Percentiles rank a stretch among this genome's conserved stretches.
phyloP scores from a whole-genome alignment of 2,329 filamentous ascomycete genomes.

The Arthrobotrys iridis region DNA sequence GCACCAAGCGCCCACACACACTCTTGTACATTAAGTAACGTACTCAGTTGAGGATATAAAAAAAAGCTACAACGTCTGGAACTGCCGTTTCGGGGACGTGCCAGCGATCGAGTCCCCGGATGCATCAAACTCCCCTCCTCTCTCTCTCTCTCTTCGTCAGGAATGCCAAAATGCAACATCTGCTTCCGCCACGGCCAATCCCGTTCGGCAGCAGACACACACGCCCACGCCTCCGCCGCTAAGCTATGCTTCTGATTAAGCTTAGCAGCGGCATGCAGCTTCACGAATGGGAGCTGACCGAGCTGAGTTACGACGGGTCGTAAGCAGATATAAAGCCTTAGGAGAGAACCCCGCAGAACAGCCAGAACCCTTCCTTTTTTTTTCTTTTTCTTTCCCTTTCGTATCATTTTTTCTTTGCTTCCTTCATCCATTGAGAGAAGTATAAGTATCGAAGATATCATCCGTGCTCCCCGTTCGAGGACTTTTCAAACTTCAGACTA shows the following conservation, averaged over 20 bases:
- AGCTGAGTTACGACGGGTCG: background rate
- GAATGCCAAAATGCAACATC: constrained; percentile 21
- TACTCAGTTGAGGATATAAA: too few species aligned
- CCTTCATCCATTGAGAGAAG: background rate
- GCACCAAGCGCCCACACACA: too few species aligned
- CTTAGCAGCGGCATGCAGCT: background rate
- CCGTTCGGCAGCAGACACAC: constrained; percentile 22
- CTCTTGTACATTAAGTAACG: too few species aligned
- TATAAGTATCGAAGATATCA: too few species aligned
- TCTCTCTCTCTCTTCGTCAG: background rate
- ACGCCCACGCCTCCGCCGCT: constrained; percentile 20
- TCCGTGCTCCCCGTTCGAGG: background rate
- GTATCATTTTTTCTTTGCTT: background rate
- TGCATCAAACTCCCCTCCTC: constrained; percentile 24
- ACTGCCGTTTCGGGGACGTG: constrained; percentile 22
- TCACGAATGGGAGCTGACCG: background rate
- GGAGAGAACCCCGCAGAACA: constrained; percentile 13
- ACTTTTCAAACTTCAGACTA: background rate
- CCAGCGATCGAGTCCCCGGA: constrained; percentile 21
- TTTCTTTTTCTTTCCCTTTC: background rate
- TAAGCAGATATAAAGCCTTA: background rate
- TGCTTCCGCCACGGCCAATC: constrained; percentile 18
- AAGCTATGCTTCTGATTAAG: background rate
- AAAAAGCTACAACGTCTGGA: constrained; percentile 12
- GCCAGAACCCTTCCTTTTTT: background rate